Percentiles rank a stretch among this genome's conserved stretches.
These are phyloP conservation scores for Viridothelium virens DNA, from an alignment of 495 filamentous ascomycete genomes.

Conservation along the genomic window DNA sequence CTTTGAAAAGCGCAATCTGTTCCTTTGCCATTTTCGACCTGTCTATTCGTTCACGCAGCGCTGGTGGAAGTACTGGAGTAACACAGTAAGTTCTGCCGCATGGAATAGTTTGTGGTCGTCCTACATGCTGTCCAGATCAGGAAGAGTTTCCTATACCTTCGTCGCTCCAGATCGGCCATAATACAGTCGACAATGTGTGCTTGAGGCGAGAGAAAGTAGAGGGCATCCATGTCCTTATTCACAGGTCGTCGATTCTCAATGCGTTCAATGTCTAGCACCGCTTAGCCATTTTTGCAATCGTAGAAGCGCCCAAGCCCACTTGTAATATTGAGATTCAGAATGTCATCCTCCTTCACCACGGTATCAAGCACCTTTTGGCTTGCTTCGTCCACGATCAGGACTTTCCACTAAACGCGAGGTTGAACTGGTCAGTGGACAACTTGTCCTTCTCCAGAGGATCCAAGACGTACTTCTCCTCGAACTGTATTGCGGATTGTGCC, in stretches of 20 bases:
- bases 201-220: constrained; percentile 81
- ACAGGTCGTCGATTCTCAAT: constrained; percentile 74
- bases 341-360: constrained; percentile 86
- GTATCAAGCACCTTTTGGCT: constrained; percentile 77
- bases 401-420: constrained; percentile 72
- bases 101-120: constrained; percentile 23
- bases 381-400: constrained; percentile 74
- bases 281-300: constrained; percentile 26
- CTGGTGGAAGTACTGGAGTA: constrained; percentile 45
- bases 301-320: constrained; percentile 48
- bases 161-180: constrained; percentile 79
- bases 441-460: not conserved
- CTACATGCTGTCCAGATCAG: constrained; percentile 80
- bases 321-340: constrained; percentile 88
- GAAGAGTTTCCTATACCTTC: constrained; percentile 63
- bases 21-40: constrained; percentile 54
- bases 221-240: constrained; percentile 83
- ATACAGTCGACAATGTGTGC: constrained; percentile 87
- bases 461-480: constrained; percentile 48
- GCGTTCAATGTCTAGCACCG: constrained; percentile 68
- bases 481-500: constrained; percentile 51
- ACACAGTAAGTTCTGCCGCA: constrained; percentile 6
- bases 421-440: not conserved
- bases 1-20: constrained; percentile 63
- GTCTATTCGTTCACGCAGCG: constrained; percentile 50